Conservation (phyloP, 1,139 yeast genomes). For the Yamadazyma atmosphaerica region DNA sequence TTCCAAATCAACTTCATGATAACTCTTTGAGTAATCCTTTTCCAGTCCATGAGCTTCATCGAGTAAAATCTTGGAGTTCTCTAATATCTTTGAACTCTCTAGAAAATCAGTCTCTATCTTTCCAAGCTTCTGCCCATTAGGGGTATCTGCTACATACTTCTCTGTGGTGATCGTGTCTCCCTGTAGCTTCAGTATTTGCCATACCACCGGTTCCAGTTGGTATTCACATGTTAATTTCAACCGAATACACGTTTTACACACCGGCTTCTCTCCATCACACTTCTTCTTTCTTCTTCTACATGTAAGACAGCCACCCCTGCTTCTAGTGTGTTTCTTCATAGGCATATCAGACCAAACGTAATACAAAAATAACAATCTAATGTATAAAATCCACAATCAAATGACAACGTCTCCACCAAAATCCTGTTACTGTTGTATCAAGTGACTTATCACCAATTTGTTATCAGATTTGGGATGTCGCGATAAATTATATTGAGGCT, state of each 20-base stretch:
- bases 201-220: conserved; percentile 6
- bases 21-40: too few species aligned
- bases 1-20: too few species aligned
- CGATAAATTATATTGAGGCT: too few species aligned
- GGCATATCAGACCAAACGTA: neutral
- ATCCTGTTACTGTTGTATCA: too few species aligned
- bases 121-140: too few species aligned
- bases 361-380: neutral
- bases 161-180: neutral
- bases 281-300: conserved; percentile 12
- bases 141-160: neutral
- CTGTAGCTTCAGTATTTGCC: conserved; percentile 8
- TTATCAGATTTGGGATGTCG: too few species aligned
- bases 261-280: conserved; percentile 11
- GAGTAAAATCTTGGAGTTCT: too few species aligned
- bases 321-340: conserved; percentile 6
- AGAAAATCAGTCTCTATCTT: too few species aligned
- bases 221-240: conserved; percentile 10
- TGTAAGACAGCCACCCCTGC: conserved; percentile 9
- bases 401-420: too few species aligned
- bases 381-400: neutral
- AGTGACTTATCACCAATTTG: too few species aligned
- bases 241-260: conserved; percentile 9
- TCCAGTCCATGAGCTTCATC: too few species aligned
- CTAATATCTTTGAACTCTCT: too few species aligned